Percentiles rank a stretch among this genome's conserved stretches.
These are phyloP conservation scores for Solanum arcanum DNA, from an alignment of 257 asterid genomes.

Conservation along the genomic window DNA sequence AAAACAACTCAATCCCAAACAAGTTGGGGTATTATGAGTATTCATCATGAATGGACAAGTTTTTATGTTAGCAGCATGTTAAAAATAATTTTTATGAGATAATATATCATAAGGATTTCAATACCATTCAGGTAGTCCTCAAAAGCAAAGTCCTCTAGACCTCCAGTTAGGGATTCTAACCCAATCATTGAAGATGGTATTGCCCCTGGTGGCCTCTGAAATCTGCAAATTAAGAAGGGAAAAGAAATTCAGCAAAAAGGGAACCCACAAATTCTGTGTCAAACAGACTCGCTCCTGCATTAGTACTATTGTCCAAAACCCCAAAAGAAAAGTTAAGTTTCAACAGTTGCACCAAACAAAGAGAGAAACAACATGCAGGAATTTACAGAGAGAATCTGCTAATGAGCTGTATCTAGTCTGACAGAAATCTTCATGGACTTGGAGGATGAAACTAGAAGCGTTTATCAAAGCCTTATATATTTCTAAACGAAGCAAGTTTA, in stretches of 20 bases:
- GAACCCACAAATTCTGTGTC: neutral
- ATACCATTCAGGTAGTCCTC: slow-evolving; percentile 82
- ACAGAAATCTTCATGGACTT: neutral
- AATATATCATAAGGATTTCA: neutral
- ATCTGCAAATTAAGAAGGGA: slow-evolving; percentile 27
- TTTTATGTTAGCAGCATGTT: neutral
- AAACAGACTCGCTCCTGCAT: neutral
- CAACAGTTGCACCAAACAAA: neutral
- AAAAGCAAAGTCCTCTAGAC: slow-evolving; percentile 62
- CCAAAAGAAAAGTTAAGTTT: neutral
- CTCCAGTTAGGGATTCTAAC: slow-evolving; percentile 69
- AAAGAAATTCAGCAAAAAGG: neutral
- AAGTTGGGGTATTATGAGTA: neutral
- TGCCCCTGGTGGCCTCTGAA: slow-evolving; percentile 83
- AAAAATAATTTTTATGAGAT: neutral
- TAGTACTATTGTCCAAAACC: slow-evolving; percentile 16
- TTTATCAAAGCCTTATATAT: neutral
- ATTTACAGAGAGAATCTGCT: neutral
- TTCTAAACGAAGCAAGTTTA: neutral
- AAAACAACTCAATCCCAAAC: neutral
- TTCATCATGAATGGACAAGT: neutral
- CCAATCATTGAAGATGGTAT: slow-evolving; percentile 85
- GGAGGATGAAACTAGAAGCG: neutral
- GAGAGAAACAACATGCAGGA: neutral
- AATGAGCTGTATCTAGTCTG: neutral